phyloP scores from a whole-genome alignment of 345 rosid species.

The Hypericum androsaemum region DNA sequence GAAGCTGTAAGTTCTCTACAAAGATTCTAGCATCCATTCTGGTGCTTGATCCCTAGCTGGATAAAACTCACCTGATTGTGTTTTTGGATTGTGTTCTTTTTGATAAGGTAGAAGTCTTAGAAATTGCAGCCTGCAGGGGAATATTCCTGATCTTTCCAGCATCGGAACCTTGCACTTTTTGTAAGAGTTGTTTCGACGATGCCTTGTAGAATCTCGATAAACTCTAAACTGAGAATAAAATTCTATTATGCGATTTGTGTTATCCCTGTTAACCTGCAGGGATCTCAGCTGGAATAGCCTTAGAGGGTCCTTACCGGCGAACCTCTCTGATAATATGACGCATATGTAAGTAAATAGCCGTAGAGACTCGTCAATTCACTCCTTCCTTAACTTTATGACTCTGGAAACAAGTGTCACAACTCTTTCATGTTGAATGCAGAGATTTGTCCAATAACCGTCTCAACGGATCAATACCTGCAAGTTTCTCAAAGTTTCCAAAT shows the following conservation, averaged over 20 bases:
- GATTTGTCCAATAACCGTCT: slow-evolving; percentile 57
- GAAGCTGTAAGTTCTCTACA: slow-evolving; percentile 43
- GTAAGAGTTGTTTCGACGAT: slow-evolving; percentile 32
- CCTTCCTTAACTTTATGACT: not conserved
- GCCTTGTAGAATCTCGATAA: not conserved
- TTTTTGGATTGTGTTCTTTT: slow-evolving; percentile 10
- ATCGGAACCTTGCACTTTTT: slow-evolving; percentile 43
- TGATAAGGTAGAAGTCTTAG: slow-evolving; percentile 69
- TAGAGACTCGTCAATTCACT: slow-evolving; percentile 5
- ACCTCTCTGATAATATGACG: slow-evolving; percentile 49
- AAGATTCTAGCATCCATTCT: too few relatives aligned
- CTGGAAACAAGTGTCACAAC: not conserved
- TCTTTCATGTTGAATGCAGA: slow-evolving; percentile 36
- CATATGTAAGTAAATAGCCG: slow-evolving; percentile 45
- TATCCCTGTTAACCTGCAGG: slow-evolving; percentile 35
- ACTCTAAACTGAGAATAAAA: not conserved
- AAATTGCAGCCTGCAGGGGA: slow-evolving; percentile 67
- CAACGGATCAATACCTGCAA: slow-evolving; percentile 62
- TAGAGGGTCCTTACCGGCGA: slow-evolving; percentile 54
- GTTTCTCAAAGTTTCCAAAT: slow-evolving; percentile 49
- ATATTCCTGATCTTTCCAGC: slow-evolving; percentile 64
- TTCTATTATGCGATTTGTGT: too few relatives aligned
- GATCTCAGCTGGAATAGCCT: slow-evolving; percentile 72
- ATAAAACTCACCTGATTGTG: slow-evolving; percentile 8
- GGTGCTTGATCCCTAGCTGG: too few relatives aligned